These are phyloP conservation scores for Nicotiana obtusifolia DNA, from an alignment of 257 asterid species.

Conservation along the genomic window DNA sequence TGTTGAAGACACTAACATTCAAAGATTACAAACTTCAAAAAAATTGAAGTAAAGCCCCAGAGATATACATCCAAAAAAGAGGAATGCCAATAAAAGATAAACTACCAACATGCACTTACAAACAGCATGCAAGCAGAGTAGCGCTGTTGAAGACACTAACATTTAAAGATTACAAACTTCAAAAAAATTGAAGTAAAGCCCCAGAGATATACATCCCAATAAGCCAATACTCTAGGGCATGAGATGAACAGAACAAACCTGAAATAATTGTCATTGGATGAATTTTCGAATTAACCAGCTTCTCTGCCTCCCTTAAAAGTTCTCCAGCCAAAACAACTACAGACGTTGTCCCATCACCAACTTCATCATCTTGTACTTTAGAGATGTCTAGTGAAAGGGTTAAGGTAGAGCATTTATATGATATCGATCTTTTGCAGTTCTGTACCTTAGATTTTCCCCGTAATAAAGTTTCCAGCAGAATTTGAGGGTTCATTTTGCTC, in stretches of 20 bases:
- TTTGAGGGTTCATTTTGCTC: background rate
- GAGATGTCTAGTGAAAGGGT: conserved; percentile 61
- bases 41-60: background rate
- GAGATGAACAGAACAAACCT: conserved; percentile 32
- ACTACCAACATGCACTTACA: background rate
- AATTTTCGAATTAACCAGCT: conserved; percentile 79
- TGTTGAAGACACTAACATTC: background rate
- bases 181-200: background rate
- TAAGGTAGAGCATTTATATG: conserved; percentile 17
- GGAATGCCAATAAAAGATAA: background rate
- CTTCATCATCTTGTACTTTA: conserved; percentile 97
- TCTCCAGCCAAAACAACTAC: conserved; percentile 98
- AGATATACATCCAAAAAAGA: background rate
- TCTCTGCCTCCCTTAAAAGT: conserved; percentile 94
- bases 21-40: background rate
- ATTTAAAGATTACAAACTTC: background rate
- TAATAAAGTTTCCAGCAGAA: background rate
- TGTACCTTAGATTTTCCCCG: background rate
- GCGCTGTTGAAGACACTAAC: background rate
- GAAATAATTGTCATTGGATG: conserved; percentile 91
- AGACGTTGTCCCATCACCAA: conserved; percentile 97
- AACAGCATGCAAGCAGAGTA: background rate
- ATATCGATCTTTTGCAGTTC: background rate
- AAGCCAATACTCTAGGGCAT: background rate
- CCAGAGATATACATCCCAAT: background rate